Evolutionary conservation across 768 basidiomycete genomes (phyloP), one percentile per base, ranked within the genome.

Genomic region (Rhodotorula diobovata): DNA sequence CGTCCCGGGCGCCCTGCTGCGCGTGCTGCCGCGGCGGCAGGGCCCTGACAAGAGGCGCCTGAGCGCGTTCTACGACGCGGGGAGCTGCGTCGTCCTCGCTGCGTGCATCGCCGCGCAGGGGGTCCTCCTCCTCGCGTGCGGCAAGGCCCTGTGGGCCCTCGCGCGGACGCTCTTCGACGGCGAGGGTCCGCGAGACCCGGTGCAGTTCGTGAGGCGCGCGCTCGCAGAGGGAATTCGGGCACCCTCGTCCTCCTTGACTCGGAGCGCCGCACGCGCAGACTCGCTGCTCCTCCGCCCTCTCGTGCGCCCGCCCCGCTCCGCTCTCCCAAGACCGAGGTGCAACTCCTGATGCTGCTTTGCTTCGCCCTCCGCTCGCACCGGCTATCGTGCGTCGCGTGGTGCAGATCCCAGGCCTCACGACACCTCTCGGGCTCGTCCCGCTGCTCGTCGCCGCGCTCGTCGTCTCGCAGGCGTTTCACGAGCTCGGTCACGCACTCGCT

Each of bases 401-500:
- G 18, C 55, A 59, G 50, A 12, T 9, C 41, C 16, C n/a, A 11
- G 28, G 9, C 15, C 2, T 34, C 4, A 74, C 70, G 16, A 63
- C 68, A 0, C 54, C 66, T 4, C 60, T 65, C 14, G 45, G 62
- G 8, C 39, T 60, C 28, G 28, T 67, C 4, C 68, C 73, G 0
- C 20, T 53, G 10, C 50, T 74, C 32, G 16, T 71, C 41, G 5
- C 34, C 28, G 48, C 69, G 1, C 50, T 71, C 4, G 34, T 50
- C 7, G 10, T 59, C 11, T 39, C 66, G 14, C 73, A 74, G 54
- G 37, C 30, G 35, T 68, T 61, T n/a, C 73, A 74, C 59, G 73
- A 74, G 35, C 51, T 54, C 2, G 69, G 66, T 0, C 73, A 74
- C 43, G 69, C 69, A 0, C 56, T 74, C 21, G 63, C 62, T 5